These are phyloP conservation scores for Cenchrus americanus DNA, from an alignment of 176 grass and related monocot species.

Conservation along the genomic window DNA sequence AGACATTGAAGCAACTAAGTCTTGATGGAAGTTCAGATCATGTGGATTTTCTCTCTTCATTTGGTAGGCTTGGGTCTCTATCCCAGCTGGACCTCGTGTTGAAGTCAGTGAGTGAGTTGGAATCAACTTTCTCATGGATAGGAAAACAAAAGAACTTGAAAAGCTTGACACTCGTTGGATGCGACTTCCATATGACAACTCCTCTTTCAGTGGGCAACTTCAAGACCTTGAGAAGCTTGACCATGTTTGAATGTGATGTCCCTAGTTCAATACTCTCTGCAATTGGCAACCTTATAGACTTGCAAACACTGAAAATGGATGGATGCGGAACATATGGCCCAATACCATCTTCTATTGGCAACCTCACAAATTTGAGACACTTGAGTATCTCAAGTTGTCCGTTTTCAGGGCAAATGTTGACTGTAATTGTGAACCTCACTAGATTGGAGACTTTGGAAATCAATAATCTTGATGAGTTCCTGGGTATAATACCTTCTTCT, in stretches of 20 bases:
- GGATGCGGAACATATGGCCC: neutral
- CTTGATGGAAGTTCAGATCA: neutral
- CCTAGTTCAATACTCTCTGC: neutral
- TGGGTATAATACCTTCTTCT: conserved; percentile 27
- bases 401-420: neutral
- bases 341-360: neutral
- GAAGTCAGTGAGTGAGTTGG: neutral
- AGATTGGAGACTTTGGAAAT: neutral
- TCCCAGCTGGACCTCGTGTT: neutral
- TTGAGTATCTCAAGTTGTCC: neutral
- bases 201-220: neutral
- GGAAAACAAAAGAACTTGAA: neutral
- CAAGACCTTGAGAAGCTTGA: neutral
- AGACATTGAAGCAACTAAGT: conserved; percentile 6
- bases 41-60: conserved; percentile 15
- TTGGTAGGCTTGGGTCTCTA: neutral
- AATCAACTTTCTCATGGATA: neutral
- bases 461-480: neutral
- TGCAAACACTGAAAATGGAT: neutral
- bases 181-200: neutral
- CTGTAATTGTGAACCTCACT: conserved; percentile 13
- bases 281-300: neutral
- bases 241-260: neutral
- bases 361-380: neutral
- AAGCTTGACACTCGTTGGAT: neutral